Base-by-base conservation (phyloP, 192 early-diverging fungal genomes). In the Entomortierella parvispora region DNA sequence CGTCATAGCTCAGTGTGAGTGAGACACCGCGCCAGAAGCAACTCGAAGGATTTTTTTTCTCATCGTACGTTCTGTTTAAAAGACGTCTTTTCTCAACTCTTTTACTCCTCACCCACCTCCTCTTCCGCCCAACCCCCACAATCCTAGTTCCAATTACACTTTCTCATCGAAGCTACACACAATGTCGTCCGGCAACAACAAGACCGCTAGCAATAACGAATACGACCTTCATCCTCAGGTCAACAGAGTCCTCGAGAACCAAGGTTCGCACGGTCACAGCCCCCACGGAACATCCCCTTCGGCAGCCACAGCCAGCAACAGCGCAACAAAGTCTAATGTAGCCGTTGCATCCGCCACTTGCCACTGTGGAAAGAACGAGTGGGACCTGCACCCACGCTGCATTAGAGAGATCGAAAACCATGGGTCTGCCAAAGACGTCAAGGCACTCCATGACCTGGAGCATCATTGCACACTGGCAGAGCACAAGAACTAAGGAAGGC, bases 401-500 rank as follows among this genome's bases (percentile, higher is more conserved):
- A 68, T 77, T 42, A 58, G 74, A 20, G 42, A 59, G 20, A 68
- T 68, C 40, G 74, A 68, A 48, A 77, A 77, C 46, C 28, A 68
- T 29, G 74, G 74, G n/a, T 57, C 45, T 15, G 25, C 60, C 12
- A 34, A 23, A 7, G 66, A 77, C 26, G 74, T 77, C 32, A 48
- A 58, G 44, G 2, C 10, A 1, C 55, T 77, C 11, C 74, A 77
- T 8, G 60, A 68, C 2, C 58, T 77, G 28, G 74, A 68, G 45
- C 60, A 42, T 42, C 42, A 58, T 31, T 55, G 68, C 50, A 8
- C 40, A 25, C 44, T 51, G n/a, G 50, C 51, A 15, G 47, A 66
- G 25, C 31, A 42, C 58, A 10, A 45, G 42, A 11, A 46, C 32
- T 37, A 37, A n/a, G 8, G n/a, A 18, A 55, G 29, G 17, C 10